phyloP scores from a whole-genome alignment of 2,329 filamentous ascomycete species.

The Microsporum audouinii region DNA sequence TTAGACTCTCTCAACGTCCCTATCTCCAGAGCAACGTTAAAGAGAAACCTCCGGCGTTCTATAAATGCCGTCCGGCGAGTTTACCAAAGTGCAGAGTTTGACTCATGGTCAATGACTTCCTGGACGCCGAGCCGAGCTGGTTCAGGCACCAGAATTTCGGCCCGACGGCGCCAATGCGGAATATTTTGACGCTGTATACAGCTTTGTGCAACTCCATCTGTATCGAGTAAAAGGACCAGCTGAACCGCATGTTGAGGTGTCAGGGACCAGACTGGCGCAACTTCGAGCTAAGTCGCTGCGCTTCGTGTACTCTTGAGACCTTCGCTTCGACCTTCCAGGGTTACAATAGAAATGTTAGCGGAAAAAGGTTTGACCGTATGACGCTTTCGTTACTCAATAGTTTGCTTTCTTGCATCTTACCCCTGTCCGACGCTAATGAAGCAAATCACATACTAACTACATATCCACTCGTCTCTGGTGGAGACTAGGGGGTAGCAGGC shows the following conservation, averaged over 20 bases:
- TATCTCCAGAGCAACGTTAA: neutral
- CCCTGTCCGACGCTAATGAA: slow-evolving; percentile 1
- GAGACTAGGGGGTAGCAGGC: neutral
- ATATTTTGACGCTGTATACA: neutral
- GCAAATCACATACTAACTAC: neutral
- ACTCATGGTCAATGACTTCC: neutral
- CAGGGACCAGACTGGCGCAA: neutral
- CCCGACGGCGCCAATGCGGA: neutral
- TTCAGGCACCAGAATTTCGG: slow-evolving; percentile 4
- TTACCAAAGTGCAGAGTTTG: neutral
- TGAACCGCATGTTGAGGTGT: too few relatives aligned
- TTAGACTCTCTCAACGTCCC: neutral
- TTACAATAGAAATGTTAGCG: neutral
- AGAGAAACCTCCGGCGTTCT: slow-evolving; percentile 1
- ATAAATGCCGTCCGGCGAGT: neutral
- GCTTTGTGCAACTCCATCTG: neutral
- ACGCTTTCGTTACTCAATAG: neutral
- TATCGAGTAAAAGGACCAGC: neutral
- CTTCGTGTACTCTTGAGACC: neutral
- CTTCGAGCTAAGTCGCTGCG: neutral
- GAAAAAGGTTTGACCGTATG: neutral
- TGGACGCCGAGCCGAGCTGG: neutral
- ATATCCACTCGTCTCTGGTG: neutral
- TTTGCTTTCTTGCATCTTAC: neutral
- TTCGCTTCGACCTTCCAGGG: too few relatives aligned